phyloP scores from a whole-genome alignment of 345 rosid genomes.

The Lumnitzera racemosa region DNA sequence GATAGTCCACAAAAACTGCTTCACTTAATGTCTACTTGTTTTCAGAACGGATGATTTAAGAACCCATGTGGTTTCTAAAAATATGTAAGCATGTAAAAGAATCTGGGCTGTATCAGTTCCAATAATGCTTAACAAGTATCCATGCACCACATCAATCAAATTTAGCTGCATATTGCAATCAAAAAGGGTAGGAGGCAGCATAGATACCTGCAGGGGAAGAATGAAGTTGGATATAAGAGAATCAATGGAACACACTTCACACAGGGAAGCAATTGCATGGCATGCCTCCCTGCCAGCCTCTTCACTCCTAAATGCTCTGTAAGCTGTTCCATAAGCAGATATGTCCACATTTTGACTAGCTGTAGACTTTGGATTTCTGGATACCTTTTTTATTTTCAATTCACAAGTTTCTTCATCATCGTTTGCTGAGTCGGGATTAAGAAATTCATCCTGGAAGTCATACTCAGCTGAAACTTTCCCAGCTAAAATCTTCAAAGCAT shows the following conservation, averaged over 20 bases:
- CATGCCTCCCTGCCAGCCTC: constrained; percentile 73
- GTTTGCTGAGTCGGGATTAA: constrained; percentile 27
- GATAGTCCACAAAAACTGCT: too few relatives aligned
- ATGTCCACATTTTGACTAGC: constrained; percentile 24
- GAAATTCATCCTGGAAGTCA: constrained; percentile 31
- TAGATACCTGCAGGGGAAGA: constrained; percentile 79
- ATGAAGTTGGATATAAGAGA: constrained; percentile 91
- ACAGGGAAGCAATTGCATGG: constrained; percentile 84
- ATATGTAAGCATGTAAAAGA: too few relatives aligned
- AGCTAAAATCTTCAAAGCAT: constrained; percentile 63
- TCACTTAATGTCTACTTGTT: too few relatives aligned
- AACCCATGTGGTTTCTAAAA: too few relatives aligned
- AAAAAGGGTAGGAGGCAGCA: constrained; percentile 12
- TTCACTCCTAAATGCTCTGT: constrained; percentile 40
- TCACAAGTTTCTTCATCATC: constrained; percentile 16
- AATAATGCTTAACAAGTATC: too few relatives aligned
- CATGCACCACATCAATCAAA: background rate
- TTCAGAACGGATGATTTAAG: too few relatives aligned
- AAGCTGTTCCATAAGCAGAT: constrained; percentile 51
- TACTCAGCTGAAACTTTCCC: constrained; percentile 76
- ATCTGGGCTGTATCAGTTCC: too few relatives aligned
- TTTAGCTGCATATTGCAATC: background rate
- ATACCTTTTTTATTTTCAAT: constrained; percentile 14
- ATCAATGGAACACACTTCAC: constrained; percentile 91
- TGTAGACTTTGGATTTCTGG: constrained; percentile 12